phyloP scores from a whole-genome alignment of 2,329 filamentous ascomycete species.

The Penicillium sp. region DNA sequence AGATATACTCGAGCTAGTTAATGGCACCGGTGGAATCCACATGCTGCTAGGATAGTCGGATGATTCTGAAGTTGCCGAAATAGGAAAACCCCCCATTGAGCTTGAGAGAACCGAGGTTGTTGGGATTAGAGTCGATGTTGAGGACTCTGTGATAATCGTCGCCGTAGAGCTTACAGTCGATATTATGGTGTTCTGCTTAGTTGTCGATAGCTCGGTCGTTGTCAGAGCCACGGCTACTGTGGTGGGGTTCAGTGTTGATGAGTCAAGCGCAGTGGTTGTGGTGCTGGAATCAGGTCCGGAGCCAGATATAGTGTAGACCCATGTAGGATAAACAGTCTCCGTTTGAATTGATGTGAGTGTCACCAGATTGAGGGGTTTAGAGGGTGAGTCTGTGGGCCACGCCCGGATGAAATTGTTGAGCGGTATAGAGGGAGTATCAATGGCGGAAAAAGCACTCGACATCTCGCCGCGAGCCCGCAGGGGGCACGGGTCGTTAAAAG shows the following conservation, averaged over 20 bases:
- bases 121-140: background rate
- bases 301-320: slow-evolving; percentile 1
- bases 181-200: background rate
- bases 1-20: background rate
- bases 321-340: slow-evolving; percentile 7
- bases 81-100: background rate
- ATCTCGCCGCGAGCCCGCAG: slow-evolving; percentile 5
- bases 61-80: background rate
- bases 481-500: background rate
- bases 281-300: background rate
- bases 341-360: slow-evolving; percentile 7
- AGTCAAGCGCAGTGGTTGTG: background rate
- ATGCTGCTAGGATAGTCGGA: background rate
- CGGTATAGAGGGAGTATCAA: background rate
- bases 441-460: background rate
- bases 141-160: background rate
- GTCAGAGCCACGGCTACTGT: background rate
- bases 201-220: background rate
- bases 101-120: background rate
- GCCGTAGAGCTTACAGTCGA: background rate
- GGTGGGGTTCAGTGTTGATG: background rate
- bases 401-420: background rate
- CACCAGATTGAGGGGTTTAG: background rate
- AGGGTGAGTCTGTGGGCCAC: background rate
- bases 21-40: background rate